Conservation (phyloP, 2,329 filamentous ascomycete species). For the Pezicula rhizophila region DNA sequence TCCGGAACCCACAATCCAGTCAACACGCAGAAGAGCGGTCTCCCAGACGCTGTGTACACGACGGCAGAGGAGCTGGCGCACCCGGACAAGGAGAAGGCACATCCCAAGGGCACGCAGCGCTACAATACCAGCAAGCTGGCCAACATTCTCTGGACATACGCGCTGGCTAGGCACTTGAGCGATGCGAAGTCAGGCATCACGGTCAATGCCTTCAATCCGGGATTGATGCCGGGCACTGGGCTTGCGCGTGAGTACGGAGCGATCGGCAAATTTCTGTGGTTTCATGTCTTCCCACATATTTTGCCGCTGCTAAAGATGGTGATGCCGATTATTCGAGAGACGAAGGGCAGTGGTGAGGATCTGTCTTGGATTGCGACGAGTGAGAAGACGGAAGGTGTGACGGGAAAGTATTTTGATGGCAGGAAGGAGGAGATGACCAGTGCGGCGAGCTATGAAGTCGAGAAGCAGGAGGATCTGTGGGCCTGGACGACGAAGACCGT, state of each 20-base stretch:
- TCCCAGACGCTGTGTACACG: slow-evolving; percentile 38
- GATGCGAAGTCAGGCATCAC: no score
- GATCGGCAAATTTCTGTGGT: slow-evolving; percentile 29
- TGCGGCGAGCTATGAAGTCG: slow-evolving; percentile 35
- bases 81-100: slow-evolving; percentile 25
- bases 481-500: slow-evolving; percentile 37
- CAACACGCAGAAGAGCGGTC: slow-evolving; percentile 32
- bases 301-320: slow-evolving; percentile 32
- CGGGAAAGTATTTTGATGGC: slow-evolving; percentile 40
- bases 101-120: slow-evolving; percentile 30
- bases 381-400: slow-evolving; percentile 27
- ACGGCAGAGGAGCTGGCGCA: slow-evolving; percentile 39
- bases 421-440: slow-evolving; percentile 34
- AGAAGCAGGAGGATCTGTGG: slow-evolving; percentile 44
- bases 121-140: slow-evolving; percentile 40
- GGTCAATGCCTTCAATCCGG: slow-evolving; percentile 39
- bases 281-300: slow-evolving; percentile 29
- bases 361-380: slow-evolving; percentile 35
- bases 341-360: slow-evolving; percentile 33
- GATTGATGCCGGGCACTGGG: slow-evolving; percentile 41
- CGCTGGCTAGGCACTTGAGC: slow-evolving; percentile 34
- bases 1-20: slow-evolving; percentile 43
- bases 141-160: slow-evolving; percentile 44
- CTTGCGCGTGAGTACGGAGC: slow-evolving; percentile 30
- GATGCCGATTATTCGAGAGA: slow-evolving; percentile 31